Conservation (phyloP, 257 asterid species). For the Lycium barbarum region DNA sequence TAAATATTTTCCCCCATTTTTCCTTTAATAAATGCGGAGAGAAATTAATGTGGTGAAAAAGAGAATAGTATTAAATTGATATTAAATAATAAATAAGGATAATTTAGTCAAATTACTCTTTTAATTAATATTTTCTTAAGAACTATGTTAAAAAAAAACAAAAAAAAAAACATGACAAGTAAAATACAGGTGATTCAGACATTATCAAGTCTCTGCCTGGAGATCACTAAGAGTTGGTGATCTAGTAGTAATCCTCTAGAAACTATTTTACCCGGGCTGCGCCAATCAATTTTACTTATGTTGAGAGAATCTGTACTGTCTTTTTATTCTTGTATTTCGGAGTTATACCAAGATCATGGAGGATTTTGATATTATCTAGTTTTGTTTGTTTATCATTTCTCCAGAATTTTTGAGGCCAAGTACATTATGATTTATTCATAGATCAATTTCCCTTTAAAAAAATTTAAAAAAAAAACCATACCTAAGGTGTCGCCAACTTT, state of each 20-base stretch:
- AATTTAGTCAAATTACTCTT: too few relatives aligned
- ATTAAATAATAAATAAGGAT: too few relatives aligned
- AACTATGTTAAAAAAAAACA: too few relatives aligned
- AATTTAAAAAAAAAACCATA: too few relatives aligned
- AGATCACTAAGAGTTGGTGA: slow-evolving; percentile 47
- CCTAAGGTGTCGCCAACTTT: too few relatives aligned
- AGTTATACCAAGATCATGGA: slow-evolving; percentile 13
- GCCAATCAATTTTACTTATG: too few relatives aligned
- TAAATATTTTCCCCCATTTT: too few relatives aligned
- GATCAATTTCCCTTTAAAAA: slow-evolving; percentile 19
- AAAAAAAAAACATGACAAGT: too few relatives aligned
- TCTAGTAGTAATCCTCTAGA: background rate
- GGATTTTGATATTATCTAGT: slow-evolving; percentile 17
- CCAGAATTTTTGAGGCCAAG: background rate
- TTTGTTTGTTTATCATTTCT: background rate
- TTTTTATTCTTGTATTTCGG: slow-evolving; percentile 11
- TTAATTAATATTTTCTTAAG: too few relatives aligned
- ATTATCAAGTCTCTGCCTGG: slow-evolving; percentile 69
- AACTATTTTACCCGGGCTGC: slow-evolving; percentile 21
- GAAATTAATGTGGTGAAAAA: too few relatives aligned
- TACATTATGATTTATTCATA: background rate
- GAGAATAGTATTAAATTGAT: too few relatives aligned
- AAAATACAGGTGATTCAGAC: slow-evolving; percentile 69
- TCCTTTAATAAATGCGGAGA: too few relatives aligned
- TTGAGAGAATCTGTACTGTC: slow-evolving; percentile 13